These are phyloP conservation scores for Sphenostylis stenocarpa DNA, from an alignment of 306 rosid species.

Conservation along the genomic window DNA sequence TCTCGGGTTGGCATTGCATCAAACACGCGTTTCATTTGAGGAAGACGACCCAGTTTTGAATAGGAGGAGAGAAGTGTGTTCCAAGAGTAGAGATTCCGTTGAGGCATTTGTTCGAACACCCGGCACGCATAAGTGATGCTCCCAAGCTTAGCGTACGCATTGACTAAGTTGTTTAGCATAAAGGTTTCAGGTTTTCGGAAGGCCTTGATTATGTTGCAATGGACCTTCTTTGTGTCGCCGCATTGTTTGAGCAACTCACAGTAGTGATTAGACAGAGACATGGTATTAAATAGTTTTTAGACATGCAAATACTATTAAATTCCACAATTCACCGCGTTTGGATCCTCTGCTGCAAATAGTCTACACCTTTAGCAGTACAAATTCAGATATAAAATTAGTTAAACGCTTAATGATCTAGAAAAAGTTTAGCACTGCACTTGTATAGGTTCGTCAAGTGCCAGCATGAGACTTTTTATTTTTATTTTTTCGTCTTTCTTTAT, in stretches of 20 bases:
- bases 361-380: too few species aligned
- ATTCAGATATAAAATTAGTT: too few species aligned
- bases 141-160: conserved; percentile 53
- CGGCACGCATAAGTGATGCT: conserved; percentile 54
- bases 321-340: too few species aligned
- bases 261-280: conserved; percentile 56
- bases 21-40: conserved; percentile 59
- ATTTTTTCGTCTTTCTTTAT: too few species aligned
- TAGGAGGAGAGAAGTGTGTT: conserved; percentile 66
- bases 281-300: background rate
- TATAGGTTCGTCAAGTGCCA: too few species aligned
- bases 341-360: too few species aligned
- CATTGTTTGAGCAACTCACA: conserved; percentile 62
- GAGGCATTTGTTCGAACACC: conserved; percentile 65
- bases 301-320: background rate
- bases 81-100: conserved; percentile 69
- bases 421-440: too few species aligned
- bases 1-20: conserved; percentile 59
- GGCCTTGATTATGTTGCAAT: conserved; percentile 58
- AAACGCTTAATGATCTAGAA: too few species aligned
- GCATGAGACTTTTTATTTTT: too few species aligned
- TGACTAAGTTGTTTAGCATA: conserved; percentile 60
- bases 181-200: conserved; percentile 58
- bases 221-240: conserved; percentile 62
- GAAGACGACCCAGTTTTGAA: conserved; percentile 51